Conservation (phyloP, 2,329 filamentous ascomycete genomes). For the Verticillium dahliae region DNA sequence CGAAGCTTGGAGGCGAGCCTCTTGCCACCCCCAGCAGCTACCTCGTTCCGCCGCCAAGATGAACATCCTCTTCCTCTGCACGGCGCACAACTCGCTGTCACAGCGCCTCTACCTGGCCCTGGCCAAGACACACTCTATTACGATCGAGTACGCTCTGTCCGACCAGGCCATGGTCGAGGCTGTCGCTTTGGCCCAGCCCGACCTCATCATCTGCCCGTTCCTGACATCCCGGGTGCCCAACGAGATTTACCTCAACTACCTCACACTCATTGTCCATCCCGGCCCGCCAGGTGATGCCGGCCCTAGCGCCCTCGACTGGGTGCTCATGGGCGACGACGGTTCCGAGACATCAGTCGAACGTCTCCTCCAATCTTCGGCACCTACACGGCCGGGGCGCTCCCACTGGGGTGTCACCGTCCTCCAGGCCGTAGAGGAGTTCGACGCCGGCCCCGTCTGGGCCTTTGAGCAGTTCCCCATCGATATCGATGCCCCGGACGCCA, state of each 20-base stretch:
- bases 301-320: slow-evolving; percentile 33
- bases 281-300: slow-evolving; percentile 34
- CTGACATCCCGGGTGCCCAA: slow-evolving; percentile 28
- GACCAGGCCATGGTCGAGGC: slow-evolving; percentile 28
- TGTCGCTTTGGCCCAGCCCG: slow-evolving; percentile 25
- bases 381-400: slow-evolving; percentile 22
- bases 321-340: slow-evolving; percentile 34
- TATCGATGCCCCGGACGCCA: slow-evolving; percentile 29
- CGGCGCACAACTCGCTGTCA: slow-evolving; percentile 36
- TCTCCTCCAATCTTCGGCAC: slow-evolving; percentile 18
- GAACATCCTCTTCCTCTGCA: slow-evolving; percentile 36
- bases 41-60: slow-evolving; percentile 13
- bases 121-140: slow-evolving; percentile 26
- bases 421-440: slow-evolving; percentile 31
- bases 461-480: slow-evolving; percentile 33
- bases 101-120: slow-evolving; percentile 29
- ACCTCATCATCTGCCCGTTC: slow-evolving; percentile 35
- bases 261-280: slow-evolving; percentile 33
- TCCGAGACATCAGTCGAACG: slow-evolving; percentile 19
- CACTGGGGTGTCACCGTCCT: slow-evolving; percentile 33
- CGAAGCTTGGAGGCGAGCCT: neutral
- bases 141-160: slow-evolving; percentile 30
- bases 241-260: slow-evolving; percentile 26
- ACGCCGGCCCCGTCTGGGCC: slow-evolving; percentile 36
- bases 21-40: neutral